These are phyloP conservation scores for Beauveria rudraprayagi DNA, from an alignment of 2,329 filamentous ascomycete species.

Conservation along the genomic window DNA sequence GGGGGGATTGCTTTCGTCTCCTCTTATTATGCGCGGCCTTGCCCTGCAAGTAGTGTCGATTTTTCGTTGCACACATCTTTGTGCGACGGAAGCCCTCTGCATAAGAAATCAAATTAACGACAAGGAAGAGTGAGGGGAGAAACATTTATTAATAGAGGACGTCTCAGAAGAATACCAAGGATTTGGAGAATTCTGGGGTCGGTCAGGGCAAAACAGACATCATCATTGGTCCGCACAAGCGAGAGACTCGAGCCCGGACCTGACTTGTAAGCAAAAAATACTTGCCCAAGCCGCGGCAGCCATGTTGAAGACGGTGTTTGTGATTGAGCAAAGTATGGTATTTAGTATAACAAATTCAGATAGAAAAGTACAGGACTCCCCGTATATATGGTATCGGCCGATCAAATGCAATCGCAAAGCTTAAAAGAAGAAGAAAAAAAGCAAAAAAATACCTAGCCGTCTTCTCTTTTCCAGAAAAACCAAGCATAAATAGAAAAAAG, in stretches of 20 bases:
- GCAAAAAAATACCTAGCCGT: background rate
- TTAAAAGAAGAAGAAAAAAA: background rate
- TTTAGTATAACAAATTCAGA: background rate
- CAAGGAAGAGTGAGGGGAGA: background rate
- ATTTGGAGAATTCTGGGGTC: too few species aligned
- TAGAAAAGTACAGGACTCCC: background rate
- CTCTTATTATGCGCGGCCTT: background rate
- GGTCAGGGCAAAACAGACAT: too few species aligned
- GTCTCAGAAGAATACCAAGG: too few species aligned
- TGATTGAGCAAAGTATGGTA: background rate
- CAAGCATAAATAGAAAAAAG: background rate
- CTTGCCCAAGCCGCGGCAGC: too few species aligned
- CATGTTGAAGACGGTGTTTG: too few species aligned
- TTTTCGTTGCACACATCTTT: slow-evolving; percentile 1
- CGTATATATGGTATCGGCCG: background rate
- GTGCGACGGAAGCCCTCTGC: background rate
- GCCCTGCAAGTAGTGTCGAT: background rate
- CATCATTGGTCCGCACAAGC: too few species aligned
- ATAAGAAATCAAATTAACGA: background rate
- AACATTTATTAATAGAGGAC: background rate
- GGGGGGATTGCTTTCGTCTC: background rate
- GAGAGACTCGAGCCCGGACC: too few species aligned
- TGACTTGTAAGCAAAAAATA: too few species aligned
- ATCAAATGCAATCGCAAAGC: background rate
- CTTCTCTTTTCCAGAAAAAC: too few species aligned